phyloP scores from a whole-genome alignment of 2,329 filamentous ascomycete genomes.

The Apiospora marii region DNA sequence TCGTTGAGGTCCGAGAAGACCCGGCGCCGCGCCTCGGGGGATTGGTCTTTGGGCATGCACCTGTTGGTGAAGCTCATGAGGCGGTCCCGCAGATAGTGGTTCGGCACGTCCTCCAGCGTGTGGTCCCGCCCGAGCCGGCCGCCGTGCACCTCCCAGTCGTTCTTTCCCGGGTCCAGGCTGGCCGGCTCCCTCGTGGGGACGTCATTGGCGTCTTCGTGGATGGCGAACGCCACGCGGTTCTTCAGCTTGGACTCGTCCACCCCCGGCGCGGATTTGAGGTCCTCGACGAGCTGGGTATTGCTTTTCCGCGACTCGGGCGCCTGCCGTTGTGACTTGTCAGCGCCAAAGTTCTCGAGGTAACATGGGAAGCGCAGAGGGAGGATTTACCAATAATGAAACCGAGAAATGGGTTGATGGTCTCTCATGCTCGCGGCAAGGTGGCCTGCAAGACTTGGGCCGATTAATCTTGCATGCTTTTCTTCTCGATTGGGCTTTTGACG shows the following conservation, averaged over 20 bases:
- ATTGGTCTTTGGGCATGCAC: neutral
- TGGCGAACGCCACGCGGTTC: no score
- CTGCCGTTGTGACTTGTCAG: neutral
- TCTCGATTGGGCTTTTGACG: neutral
- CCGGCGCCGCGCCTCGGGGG: neutral
- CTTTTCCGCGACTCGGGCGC: neutral
- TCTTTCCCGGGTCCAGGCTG: neutral
- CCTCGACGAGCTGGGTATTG: neutral
- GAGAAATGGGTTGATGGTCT: neutral
- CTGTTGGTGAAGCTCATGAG: constrained; percentile 5
- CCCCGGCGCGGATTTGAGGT: neutral
- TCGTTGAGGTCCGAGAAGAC: neutral
- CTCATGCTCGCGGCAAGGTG: neutral
- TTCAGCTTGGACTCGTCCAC: neutral
- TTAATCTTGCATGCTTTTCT: neutral
- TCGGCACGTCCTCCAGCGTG: constrained; percentile 1
- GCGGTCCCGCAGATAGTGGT: neutral
- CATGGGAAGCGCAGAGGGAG: neutral
- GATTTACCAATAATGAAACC: neutral
- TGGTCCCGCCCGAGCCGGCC: constrained; percentile 1
- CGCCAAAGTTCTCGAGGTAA: neutral
- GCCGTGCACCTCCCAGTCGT: neutral
- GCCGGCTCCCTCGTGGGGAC: no score
- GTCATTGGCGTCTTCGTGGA: neutral
- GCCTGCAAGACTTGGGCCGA: neutral